phyloP scores from a whole-genome alignment of 805 yeast genomes.

The Myxozyma vanderwaltii region DNA sequence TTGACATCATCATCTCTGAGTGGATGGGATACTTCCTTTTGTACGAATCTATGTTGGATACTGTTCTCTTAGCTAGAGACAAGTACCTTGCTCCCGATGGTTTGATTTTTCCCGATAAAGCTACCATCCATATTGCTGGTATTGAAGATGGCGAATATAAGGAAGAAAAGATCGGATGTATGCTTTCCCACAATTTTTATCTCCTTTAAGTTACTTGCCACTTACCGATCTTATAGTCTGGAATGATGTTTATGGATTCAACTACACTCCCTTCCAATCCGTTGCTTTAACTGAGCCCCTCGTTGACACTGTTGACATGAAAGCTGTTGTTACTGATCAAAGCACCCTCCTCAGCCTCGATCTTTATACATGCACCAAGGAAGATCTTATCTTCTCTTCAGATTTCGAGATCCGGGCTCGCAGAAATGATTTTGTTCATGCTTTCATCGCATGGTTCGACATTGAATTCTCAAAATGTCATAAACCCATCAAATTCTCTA shows the following conservation, averaged over 20 bases:
- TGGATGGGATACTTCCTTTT: conserved; percentile 99
- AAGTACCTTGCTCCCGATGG: conserved; percentile 79
- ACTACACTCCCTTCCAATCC: conserved; percentile 85
- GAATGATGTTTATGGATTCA: conserved; percentile 93
- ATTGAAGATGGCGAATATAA: conserved; percentile 86
- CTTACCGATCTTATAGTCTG: conserved; percentile 48
- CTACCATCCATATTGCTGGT: conserved; percentile 78
- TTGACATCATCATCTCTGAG: conserved; percentile 93
- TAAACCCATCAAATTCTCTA: conserved; percentile 68
- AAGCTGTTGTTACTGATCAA: conserved; percentile 72
- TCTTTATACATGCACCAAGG: conserved; percentile 82
- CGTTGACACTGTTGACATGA: conserved; percentile 89
- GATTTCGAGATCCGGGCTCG: conserved; percentile 72
- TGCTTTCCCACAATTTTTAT: conserved; percentile 28
- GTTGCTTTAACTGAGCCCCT: conserved; percentile 90
- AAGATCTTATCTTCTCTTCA: conserved; percentile 74
- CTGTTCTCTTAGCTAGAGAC: conserved; percentile 93
- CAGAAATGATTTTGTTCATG: conserved; percentile 82
- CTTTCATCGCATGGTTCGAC: conserved; percentile 92
- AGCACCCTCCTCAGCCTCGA: conserved; percentile 77
- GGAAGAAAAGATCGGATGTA: conserved; percentile 70
- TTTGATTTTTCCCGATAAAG: conserved; percentile 74
- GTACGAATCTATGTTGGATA: conserved; percentile 97
- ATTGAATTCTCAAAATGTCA: conserved; percentile 69
- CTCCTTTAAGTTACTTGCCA: not conserved